A percentile compares a stretch with the other conserved stretches of the same genome.
Conservation (phyloP, 345 rosid species). For the Ricinus communis region DNA sequence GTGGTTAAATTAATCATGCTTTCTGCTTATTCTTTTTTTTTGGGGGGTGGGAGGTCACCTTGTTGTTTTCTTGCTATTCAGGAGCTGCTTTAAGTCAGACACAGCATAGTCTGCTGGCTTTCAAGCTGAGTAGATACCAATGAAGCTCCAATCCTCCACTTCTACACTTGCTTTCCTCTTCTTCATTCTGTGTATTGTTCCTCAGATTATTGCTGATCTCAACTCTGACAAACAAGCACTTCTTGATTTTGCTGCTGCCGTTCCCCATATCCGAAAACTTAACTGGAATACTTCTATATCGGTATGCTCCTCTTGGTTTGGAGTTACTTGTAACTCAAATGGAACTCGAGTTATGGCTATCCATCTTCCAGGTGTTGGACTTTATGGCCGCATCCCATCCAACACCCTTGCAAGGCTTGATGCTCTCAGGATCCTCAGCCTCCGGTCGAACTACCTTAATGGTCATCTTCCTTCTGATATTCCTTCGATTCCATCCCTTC, state of each 20-base stretch:
- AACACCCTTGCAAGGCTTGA: slow-evolving; percentile 54
- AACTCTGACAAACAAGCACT: slow-evolving; percentile 57
- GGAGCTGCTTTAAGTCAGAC: slow-evolving; percentile 12
- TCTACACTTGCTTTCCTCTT: slow-evolving; percentile 29
- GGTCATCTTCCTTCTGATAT: slow-evolving; percentile 69
- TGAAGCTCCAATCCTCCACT: slow-evolving; percentile 30
- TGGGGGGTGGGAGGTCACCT: no score
- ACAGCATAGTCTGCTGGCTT: not conserved
- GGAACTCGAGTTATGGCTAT: slow-evolving; percentile 44
- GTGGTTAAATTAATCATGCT: not conserved
- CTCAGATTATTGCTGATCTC: slow-evolving; percentile 37
- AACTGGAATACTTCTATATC: slow-evolving; percentile 50
- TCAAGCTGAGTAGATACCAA: slow-evolving; percentile 11
- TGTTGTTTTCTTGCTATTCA: not conserved
- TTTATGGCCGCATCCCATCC: slow-evolving; percentile 56
- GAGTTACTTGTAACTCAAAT: slow-evolving; percentile 50
- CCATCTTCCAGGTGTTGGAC: slow-evolving; percentile 71
- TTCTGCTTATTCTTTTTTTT: not conserved
- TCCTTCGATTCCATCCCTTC: slow-evolving; percentile 56
- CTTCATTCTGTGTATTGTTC: slow-evolving; percentile 11
- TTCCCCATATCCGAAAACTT: slow-evolving; percentile 49
- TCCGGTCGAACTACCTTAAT: slow-evolving; percentile 62
- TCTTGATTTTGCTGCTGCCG: slow-evolving; percentile 46
- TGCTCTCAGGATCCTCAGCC: slow-evolving; percentile 60
- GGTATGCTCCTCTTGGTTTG: slow-evolving; percentile 58